These are phyloP conservation scores for Microthyrium microscopicum DNA, from an alignment of 2,329 filamentous ascomycete species.

Conservation along the genomic window DNA sequence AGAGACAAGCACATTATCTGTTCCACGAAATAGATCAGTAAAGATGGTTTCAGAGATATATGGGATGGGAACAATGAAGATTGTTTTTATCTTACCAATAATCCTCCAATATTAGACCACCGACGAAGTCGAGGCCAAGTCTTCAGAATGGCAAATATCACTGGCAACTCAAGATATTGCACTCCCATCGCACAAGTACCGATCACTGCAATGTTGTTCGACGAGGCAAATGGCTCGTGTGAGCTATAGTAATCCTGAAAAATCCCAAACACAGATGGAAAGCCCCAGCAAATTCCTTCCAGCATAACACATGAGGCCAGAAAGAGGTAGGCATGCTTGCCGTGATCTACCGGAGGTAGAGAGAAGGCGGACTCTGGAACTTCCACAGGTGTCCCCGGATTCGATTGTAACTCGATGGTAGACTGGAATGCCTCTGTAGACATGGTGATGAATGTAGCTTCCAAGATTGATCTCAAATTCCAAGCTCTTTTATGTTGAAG, in stretches of 20 bases:
- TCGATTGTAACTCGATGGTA: too few species aligned
- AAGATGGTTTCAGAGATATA: too few species aligned
- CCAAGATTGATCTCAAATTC: too few species aligned
- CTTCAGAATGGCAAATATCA: constrained; percentile 23
- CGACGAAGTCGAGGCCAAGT: constrained; percentile 20
- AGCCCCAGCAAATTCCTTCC: constrained; percentile 42
- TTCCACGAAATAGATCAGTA: too few species aligned
- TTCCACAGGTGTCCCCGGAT: too few species aligned
- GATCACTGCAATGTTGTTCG: constrained; percentile 40
- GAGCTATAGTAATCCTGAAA: constrained; percentile 54
- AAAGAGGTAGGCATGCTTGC: constrained; percentile 35
- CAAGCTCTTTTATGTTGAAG: too few species aligned
- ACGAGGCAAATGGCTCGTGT: constrained; percentile 39
- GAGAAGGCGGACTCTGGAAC: too few species aligned
- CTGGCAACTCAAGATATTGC: constrained; percentile 29
- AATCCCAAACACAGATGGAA: constrained; percentile 51
- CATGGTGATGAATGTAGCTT: too few species aligned
- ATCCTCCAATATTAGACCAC: constrained; percentile 20
- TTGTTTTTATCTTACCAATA: too few species aligned
- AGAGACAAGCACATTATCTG: constrained; percentile 20
- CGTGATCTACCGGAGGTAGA: constrained; percentile 31
- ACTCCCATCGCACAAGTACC: constrained; percentile 45
- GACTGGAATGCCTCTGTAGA: too few species aligned
- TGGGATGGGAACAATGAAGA: too few species aligned
- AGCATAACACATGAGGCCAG: constrained; percentile 34